Base-by-base conservation (phyloP, 2,329 filamentous ascomycete genomes). In the Pseudogymnoascus sp. region DNA sequence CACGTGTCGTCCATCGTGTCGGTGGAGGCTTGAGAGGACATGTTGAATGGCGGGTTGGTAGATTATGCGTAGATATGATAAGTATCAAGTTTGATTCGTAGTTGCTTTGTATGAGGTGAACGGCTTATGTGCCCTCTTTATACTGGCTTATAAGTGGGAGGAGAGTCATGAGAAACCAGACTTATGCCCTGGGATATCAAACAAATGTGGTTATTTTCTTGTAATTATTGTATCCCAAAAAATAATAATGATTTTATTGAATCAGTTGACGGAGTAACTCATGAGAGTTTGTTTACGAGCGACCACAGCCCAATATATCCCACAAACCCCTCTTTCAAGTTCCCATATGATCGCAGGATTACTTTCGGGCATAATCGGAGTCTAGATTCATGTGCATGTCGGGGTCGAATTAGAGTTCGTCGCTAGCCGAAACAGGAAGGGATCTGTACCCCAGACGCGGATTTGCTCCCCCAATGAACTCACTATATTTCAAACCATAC, bases 401-500 rank as follows among this genome's bases (percentile, higher is more conserved):
- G 29, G 51, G 29, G 51, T 57, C 29, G 51, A 57, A 57, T 57
- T 57, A 57, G 29, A 57, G 51, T 57, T 57, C 29, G 29, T 57
- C 12, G 29, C 51, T 57, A 57, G 51, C 51, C 51, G n/a, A 57
- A 57, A 34, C 29, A 2, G 51, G 51, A 57, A 57, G 51, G 51
- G 51, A 57, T 57, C 51, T 18, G 51, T 57, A 57, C 51, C 51
- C 51, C 51, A 57, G 51, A 57, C 51, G 8, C 51, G 51, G 29
- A 34, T 57, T n/a, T 57, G 29, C 51, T 57, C 51, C 51, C 51
- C 51, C 51, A 57, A 57, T 57, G 51, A 57, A 57, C 51, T 57
- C 29, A 36, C 51, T 57, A 57, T 57, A 57, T 57, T 57, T 36
- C 51, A 57, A 57, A 57, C 51, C 51, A 57, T 57, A 57, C 51